Conservation (phyloP, 1,139 yeast species). For the Saccharomyces hybrid region DNA sequence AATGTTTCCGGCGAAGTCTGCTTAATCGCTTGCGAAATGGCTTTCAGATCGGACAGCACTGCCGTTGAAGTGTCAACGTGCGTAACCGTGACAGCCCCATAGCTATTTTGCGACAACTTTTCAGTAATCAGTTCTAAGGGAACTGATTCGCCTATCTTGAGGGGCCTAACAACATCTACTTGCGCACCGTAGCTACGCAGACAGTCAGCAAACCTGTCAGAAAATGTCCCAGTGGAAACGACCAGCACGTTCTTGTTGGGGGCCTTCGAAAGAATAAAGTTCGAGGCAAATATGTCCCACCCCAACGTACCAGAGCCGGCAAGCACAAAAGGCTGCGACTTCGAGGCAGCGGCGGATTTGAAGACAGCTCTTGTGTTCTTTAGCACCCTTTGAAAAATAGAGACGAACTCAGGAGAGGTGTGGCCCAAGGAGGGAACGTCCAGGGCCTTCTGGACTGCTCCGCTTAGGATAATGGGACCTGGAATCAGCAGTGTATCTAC, state of each 20-base stretch:
- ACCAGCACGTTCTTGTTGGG: constrained; percentile 52
- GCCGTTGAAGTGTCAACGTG: constrained; percentile 97
- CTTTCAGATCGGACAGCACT: constrained; percentile 67
- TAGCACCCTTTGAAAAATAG: constrained; percentile 64
- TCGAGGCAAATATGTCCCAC: constrained; percentile 85
- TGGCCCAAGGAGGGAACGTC: constrained; percentile 82
- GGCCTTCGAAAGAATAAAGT: constrained; percentile 40
- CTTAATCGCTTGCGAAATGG: constrained; percentile 55
- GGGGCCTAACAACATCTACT: constrained; percentile 54
- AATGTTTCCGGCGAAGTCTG: constrained; percentile 69
- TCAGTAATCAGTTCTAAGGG: constrained; percentile 50
- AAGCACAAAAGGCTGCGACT: constrained; percentile 70
- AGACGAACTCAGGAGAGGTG: constrained; percentile 80
- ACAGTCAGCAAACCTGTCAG: constrained; percentile 80
- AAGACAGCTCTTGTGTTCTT: constrained; percentile 64
- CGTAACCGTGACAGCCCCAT: constrained; percentile 73
- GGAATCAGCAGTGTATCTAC: constrained; percentile 59
- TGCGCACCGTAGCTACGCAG: constrained; percentile 65
- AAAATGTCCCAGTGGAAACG: constrained; percentile 87
- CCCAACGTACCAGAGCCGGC: constrained; percentile 94
- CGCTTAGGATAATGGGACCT: constrained; percentile 89
- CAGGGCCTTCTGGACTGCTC: constrained; percentile 74
- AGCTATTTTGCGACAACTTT: constrained; percentile 45
- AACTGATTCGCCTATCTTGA: constrained; percentile 57
- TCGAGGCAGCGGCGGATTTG: constrained; percentile 40